phyloP scores from a whole-genome alignment of 352 stramenopile genomes.

The Thalassiosira hispida region DNA sequence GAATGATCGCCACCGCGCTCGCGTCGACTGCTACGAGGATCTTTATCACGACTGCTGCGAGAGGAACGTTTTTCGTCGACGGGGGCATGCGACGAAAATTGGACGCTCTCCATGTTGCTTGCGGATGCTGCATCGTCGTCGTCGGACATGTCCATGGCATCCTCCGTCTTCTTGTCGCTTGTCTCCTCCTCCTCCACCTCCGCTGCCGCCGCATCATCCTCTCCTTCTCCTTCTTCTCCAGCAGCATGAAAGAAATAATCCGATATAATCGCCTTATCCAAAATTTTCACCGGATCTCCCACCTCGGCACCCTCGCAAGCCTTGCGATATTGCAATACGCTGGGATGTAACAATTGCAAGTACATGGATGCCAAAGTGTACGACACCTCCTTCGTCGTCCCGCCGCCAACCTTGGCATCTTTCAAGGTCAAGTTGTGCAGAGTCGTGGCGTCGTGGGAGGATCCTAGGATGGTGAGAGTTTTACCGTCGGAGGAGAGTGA shows the following conservation, averaged over 20 bases:
- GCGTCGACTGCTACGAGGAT: slow-evolving; percentile 1
- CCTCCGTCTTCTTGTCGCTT: background rate
- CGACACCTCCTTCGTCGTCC: slow-evolving; percentile 11
- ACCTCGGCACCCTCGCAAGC: slow-evolving; percentile 72
- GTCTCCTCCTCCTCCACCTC: background rate
- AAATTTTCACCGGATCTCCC: slow-evolving; percentile 70
- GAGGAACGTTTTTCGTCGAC: too few relatives aligned
- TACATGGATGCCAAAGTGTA: slow-evolving; percentile 75
- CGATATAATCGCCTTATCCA: slow-evolving; percentile 62
- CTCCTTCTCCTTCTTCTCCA: background rate
- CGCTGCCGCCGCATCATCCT: slow-evolving; percentile 1
- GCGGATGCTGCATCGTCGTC: background rate
- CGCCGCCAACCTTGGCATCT: background rate
- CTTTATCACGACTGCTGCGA: slow-evolving; percentile 1
- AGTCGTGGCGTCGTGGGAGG: slow-evolving; percentile 19
- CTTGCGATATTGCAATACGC: slow-evolving; percentile 64
- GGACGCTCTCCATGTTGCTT: background rate
- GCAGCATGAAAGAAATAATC: slow-evolving; percentile 52
- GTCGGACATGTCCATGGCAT: slow-evolving; percentile 19
- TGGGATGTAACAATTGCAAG: slow-evolving; percentile 67
- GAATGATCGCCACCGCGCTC: too few relatives aligned
- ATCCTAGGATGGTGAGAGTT: slow-evolving; percentile 38
- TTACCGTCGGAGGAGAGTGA: slow-evolving; percentile 60
- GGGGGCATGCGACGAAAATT: slow-evolving; percentile 2
- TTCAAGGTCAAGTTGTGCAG: slow-evolving; percentile 19